Percentiles rank a stretch among this genome's conserved stretches.
Evolutionary conservation across 1,284 basidiomycete genomes (phyloP).

Genomic region (Trametes sp.): DNA sequence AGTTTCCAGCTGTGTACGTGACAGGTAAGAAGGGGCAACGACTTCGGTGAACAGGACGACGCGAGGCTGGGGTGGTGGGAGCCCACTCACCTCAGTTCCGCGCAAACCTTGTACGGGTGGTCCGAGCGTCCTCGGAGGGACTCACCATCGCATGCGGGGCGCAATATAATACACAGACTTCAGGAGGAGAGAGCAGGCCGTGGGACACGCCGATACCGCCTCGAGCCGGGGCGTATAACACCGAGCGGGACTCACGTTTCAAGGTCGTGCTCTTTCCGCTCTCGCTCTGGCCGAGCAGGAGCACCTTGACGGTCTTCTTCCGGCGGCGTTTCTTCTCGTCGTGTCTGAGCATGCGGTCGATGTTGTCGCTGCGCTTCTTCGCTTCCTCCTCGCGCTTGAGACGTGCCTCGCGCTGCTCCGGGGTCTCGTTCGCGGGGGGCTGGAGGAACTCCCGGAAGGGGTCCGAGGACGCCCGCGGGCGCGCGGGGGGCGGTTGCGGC

Average conservation of each 20-base stretch:
- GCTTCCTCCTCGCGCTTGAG: slow-evolving; percentile 72
- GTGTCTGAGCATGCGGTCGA: slow-evolving; percentile 77
- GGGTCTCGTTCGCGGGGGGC: slow-evolving; percentile 75
- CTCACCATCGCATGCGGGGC: neutral
- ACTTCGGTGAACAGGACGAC: slow-evolving; percentile 3
- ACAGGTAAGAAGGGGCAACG: slow-evolving; percentile 19
- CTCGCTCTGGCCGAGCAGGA: slow-evolving; percentile 84
- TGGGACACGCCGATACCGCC: slow-evolving; percentile 21
- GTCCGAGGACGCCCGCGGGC: slow-evolving; percentile 56
- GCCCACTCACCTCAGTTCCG: slow-evolving; percentile 25
- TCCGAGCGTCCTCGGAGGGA: slow-evolving; percentile 21
- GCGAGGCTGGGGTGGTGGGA: slow-evolving; percentile 10
- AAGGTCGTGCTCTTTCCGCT: slow-evolving; percentile 84
- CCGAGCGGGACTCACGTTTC: slow-evolving; percentile 69
- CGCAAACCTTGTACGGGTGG: slow-evolving; percentile 26
- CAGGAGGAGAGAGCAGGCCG: neutral
- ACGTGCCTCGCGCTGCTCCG: slow-evolving; percentile 64
- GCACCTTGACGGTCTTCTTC: slow-evolving; percentile 71
- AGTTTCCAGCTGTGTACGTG: slow-evolving; percentile 21
- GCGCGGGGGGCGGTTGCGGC: slow-evolving; percentile 21
- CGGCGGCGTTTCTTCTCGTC: slow-evolving; percentile 67
- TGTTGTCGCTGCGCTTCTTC: slow-evolving; percentile 73
- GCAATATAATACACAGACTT: slow-evolving; percentile 3
- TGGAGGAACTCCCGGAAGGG: slow-evolving; percentile 70
- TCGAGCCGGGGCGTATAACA: slow-evolving; percentile 11